Conservation (phyloP, 1,284 basidiomycete species). For the Phellinidium pouzarii region DNA sequence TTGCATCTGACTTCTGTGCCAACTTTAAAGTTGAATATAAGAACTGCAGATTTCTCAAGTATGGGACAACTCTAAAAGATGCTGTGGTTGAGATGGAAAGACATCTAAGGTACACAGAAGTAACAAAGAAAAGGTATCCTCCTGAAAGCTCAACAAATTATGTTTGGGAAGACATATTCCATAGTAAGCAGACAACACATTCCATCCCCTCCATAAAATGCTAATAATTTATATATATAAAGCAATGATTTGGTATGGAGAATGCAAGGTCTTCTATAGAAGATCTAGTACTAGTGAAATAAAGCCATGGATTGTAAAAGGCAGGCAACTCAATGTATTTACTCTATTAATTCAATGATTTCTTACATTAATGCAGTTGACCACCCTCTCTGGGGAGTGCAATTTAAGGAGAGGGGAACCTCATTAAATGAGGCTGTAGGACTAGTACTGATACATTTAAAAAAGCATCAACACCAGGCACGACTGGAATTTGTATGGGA, state of each 20-base stretch:
- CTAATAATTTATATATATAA: neutral
- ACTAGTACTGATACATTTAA: too few species aligned
- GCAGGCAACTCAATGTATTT: too few species aligned
- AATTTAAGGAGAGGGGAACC: too few species aligned
- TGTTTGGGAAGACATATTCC: conserved; percentile 1
- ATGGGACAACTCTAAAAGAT: neutral
- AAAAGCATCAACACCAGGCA: too few species aligned
- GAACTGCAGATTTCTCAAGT: neutral
- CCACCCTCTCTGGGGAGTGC: too few species aligned
- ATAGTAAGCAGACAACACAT: neutral
- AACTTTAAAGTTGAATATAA: neutral
- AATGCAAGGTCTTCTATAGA: neutral
- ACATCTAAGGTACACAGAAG: neutral
- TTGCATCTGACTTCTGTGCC: neutral
- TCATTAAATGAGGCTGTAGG: too few species aligned
- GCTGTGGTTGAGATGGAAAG: neutral
- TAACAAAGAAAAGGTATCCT: neutral
- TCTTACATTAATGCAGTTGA: too few species aligned
- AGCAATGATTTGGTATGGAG: neutral
- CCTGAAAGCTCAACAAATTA: too few species aligned
- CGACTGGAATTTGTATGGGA: neutral
- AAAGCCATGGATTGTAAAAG: too few species aligned
- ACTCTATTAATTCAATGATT: too few species aligned
- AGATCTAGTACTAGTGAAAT: neutral
- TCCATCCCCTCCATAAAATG: neutral